Evolutionary conservation across 306 rosid genomes (phyloP).

Genomic region (Acacia acuminata): DNA sequence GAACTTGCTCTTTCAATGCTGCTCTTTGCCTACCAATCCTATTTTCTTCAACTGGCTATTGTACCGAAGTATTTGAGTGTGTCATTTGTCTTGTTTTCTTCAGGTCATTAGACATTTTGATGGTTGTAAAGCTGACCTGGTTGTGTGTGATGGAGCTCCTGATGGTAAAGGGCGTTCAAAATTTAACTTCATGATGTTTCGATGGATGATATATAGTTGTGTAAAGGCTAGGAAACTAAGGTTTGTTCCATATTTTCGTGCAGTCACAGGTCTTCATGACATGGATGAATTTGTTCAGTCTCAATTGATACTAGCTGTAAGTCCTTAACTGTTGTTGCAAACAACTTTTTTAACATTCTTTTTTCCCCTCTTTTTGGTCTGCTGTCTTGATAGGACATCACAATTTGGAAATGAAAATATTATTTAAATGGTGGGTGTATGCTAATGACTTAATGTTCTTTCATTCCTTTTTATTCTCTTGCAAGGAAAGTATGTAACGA

Average conservation of each 20-base stretch:
- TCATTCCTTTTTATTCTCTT: constrained; percentile 17
- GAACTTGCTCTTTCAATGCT: constrained; percentile 10
- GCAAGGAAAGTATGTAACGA: background rate
- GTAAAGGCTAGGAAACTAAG: constrained; percentile 8
- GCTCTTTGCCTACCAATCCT: background rate
- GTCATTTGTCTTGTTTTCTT: constrained; percentile 26
- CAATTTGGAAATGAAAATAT: background rate
- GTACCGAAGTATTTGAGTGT: background rate
- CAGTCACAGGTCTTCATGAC: constrained; percentile 99
- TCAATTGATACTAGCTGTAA: constrained; percentile 93
- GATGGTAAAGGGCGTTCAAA: constrained; percentile 62
- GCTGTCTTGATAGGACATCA: background rate
- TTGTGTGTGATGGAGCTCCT: constrained; percentile 99
- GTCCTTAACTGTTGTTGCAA: constrained; percentile 29
- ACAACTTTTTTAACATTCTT: background rate
- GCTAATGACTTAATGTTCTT: background rate
- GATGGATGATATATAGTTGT: background rate
- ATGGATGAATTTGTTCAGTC: constrained; percentile 99
- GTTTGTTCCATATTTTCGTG: constrained; percentile 37
- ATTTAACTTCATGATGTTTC: constrained; percentile 22
- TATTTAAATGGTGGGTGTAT: background rate
- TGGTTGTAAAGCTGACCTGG: constrained; percentile 98
- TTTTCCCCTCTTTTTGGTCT: background rate
- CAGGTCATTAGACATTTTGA: constrained; percentile 97
- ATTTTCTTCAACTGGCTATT: constrained; percentile 9